These are phyloP conservation scores for Amauroascus niger DNA, from an alignment of 2,329 filamentous ascomycete genomes.

Conservation along the genomic window DNA sequence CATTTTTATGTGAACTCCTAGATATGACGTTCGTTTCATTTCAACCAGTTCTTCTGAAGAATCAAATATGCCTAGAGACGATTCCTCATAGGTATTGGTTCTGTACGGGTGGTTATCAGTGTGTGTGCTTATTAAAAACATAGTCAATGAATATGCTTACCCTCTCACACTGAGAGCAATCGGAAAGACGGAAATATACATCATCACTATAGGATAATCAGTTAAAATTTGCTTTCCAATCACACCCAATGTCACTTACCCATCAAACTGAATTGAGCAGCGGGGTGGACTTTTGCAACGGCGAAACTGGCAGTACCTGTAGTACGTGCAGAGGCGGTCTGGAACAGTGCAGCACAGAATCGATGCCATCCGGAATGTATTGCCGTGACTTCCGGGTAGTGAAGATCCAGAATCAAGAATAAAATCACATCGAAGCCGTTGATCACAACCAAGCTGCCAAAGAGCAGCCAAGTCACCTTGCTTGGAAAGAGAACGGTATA, in stretches of 20 bases:
- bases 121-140: not conserved
- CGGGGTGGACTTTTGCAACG: constrained; percentile 44
- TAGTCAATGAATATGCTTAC: constrained; percentile 19
- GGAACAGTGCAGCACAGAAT: constrained; percentile 40
- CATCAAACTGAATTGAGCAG: constrained; percentile 46
- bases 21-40: constrained; percentile 31
- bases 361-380: constrained; percentile 15
- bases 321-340: constrained; percentile 44
- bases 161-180: constrained; percentile 82
- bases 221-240: constrained; percentile 21
- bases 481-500: constrained; percentile 55
- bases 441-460: constrained; percentile 42
- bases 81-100: constrained; percentile 59
- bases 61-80: constrained; percentile 49
- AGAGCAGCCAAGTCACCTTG: constrained; percentile 50
- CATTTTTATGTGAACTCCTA: constrained; percentile 49
- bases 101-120: not conserved
- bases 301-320: constrained; percentile 45
- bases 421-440: constrained; percentile 49
- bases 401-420: constrained; percentile 44
- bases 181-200: constrained; percentile 95
- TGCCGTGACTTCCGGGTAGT: constrained; percentile 40
- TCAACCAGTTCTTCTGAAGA: constrained; percentile 21
- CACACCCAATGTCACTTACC: constrained; percentile 31
- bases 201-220: constrained; percentile 66